phyloP scores from a whole-genome alignment of 345 rosid species.

The Litchi chinensis region DNA sequence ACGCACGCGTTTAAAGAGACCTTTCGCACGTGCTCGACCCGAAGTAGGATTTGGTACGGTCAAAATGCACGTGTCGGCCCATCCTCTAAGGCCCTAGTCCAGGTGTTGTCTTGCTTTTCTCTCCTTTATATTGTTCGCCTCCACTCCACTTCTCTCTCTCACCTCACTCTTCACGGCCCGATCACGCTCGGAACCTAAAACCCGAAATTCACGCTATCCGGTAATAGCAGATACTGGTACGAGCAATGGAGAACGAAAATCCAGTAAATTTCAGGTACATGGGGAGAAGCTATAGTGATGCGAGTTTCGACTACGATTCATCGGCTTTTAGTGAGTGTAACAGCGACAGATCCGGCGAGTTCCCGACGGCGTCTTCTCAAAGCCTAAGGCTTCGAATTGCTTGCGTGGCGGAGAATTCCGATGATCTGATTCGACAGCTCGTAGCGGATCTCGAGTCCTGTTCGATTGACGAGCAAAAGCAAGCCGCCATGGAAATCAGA shows the following conservation, averaged over 20 bases:
- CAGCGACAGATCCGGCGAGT: slow-evolving; percentile 97
- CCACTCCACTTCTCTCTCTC: background rate
- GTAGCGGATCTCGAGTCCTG: slow-evolving; percentile 70
- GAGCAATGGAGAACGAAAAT: slow-evolving; percentile 47
- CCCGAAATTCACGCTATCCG: background rate
- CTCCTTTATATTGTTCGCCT: slow-evolving; percentile 14
- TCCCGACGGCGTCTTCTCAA: slow-evolving; percentile 62
- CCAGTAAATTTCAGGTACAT: slow-evolving; percentile 40
- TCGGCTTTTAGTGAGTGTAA: slow-evolving; percentile 92
- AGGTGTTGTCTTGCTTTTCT: slow-evolving; percentile 17
- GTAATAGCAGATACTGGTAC: background rate
- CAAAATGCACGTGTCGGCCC: slow-evolving; percentile 46
- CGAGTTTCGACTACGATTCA: slow-evolving; percentile 46
- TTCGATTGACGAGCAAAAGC: slow-evolving; percentile 82
- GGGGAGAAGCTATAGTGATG: slow-evolving; percentile 46
- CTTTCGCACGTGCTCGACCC: slow-evolving; percentile 48
- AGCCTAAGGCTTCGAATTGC: slow-evolving; percentile 66
- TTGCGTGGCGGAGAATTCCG: slow-evolving; percentile 65
- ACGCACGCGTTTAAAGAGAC: slow-evolving; percentile 48
- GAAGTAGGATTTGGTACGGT: slow-evolving; percentile 22
- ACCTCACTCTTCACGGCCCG: slow-evolving; percentile 9
- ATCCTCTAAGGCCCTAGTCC: slow-evolving; percentile 25
- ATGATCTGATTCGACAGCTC: slow-evolving; percentile 72
- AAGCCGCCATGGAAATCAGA: slow-evolving; percentile 95
- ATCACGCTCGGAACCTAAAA: background rate